phyloP scores from a whole-genome alignment of 169 alveolate genomes.

The Eimeria zaria region DNA sequence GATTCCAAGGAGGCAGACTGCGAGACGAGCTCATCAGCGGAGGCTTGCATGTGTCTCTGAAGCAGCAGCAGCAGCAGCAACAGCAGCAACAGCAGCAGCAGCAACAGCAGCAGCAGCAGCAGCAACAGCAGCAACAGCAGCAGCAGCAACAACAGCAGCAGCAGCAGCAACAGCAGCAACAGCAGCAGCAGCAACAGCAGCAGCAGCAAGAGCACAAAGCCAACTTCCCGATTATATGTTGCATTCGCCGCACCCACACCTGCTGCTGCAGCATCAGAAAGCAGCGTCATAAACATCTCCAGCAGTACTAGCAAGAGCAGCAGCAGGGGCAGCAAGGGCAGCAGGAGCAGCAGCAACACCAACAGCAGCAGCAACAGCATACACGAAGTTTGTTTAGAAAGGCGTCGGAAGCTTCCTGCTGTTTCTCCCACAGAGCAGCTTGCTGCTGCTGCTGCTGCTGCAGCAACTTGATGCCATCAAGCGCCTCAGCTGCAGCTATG shows the following conservation, averaged over 20 bases:
- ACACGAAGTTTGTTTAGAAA: slow-evolving; percentile 34
- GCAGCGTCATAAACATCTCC: neutral
- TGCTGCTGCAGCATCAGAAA: neutral
- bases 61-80: slow-evolving; percentile 35
- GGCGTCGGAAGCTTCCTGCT: slow-evolving; percentile 53
- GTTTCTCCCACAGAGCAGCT: slow-evolving; percentile 29
- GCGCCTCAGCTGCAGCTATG: slow-evolving; percentile 34
- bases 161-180: no score
- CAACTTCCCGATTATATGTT: neutral
- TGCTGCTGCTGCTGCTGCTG: slow-evolving; percentile 69
- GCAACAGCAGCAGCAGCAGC: no score
- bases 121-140: no score
- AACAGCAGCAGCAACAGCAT: slow-evolving; percentile 39
- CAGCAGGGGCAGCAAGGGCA: neutral
- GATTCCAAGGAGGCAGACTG: slow-evolving; percentile 22
- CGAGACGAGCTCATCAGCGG: slow-evolving; percentile 23
- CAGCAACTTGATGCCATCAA: slow-evolving; percentile 27
- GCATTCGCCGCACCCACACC: neutral
- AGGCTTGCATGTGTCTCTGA: slow-evolving; percentile 30
- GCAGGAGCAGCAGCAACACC: slow-evolving; percentile 12
- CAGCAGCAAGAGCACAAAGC: slow-evolving; percentile 16
- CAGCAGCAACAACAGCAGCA: no score
- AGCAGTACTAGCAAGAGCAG: neutral
- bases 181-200: no score
- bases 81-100: neutral